Base-by-base conservation (phyloP, 352 stramenopile genomes). In the Phytophthora hibernalis region DNA sequence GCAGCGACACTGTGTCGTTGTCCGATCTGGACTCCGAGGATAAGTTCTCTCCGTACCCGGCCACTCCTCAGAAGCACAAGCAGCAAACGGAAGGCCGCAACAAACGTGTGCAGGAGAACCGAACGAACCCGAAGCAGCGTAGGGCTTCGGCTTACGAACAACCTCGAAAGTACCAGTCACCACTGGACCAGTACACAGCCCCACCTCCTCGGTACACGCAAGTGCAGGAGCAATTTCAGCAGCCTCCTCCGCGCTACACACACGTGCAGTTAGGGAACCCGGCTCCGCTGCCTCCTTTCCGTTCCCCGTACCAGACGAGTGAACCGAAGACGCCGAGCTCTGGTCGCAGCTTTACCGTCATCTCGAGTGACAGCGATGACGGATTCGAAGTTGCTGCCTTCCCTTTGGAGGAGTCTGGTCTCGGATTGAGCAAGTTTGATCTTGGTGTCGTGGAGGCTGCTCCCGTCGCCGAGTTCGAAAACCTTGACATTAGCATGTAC, bases 371-470 rank as follows among this genome's bases (percentile, higher is more conserved):
- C 9, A 79, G 74, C 37, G 66, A 75, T 20, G 70, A 79, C 18
- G 66, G 49, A 9, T 45, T 42, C 11, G 55, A 79, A 30, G 53
- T 68, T 38, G 31, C 47, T 30, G 37, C 51, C 13, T 3, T 71
- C 1, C 44, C 69, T 2, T 21, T 72, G 13, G 48, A 33, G 15
- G 57, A 70, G 16, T 73, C 60, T 22, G 70, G 63, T 47, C 54
- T 82, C 18, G 70, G 74, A 33, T 51, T 82, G 38, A 82, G 74
- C 45, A 64, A 70, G 0, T 82, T 82, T 20, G 72, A 79, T 16
- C 63, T 82, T 30, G 70, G 68, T 11, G 67, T 82, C 1, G 53
- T 70, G 48, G 30, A 76, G 3, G 62, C 61, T 54, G 47, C 62
- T 33, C 57, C 61, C 8, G 56, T 70, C 7, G 51, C 42, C 2